Percentiles rank a stretch among this genome's conserved stretches.
These are phyloP conservation scores for Pestalotiopsis sp. DNA, from an alignment of 2,329 filamentous ascomycete species.

Conservation along the genomic window DNA sequence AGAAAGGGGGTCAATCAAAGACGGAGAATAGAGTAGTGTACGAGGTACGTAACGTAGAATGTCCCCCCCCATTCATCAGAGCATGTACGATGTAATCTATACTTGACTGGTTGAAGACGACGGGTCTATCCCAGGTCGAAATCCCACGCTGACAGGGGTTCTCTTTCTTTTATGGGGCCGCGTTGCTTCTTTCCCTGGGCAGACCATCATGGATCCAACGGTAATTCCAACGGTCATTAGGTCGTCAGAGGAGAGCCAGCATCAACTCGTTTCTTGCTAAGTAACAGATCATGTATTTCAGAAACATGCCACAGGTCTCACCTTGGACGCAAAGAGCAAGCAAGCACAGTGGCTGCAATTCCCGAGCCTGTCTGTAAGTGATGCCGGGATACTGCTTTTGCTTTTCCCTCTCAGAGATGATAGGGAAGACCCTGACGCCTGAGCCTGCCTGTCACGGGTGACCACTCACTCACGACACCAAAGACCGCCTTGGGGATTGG, in stretches of 20 bases:
- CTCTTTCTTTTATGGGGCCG: not conserved
- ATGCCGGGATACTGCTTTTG: not conserved
- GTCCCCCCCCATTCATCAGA: not conserved
- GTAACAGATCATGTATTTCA: not conserved
- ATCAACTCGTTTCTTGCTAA: not conserved
- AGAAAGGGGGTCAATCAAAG: not conserved
- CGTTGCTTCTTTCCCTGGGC: not conserved
- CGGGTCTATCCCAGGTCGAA: not conserved
- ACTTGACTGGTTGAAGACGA: not conserved
- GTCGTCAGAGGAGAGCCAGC: not conserved
- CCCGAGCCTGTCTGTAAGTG: not conserved
- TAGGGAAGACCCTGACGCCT: not conserved
- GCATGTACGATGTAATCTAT: not conserved
- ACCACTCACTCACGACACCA: not conserved
- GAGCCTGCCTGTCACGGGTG: not conserved
- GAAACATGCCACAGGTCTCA: not conserved
- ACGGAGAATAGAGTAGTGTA: not conserved
- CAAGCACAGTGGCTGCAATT: too few relatives aligned
- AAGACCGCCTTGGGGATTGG: not conserved
- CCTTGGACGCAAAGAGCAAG: not conserved
- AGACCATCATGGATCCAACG: not conserved
- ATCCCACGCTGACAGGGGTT: not conserved
- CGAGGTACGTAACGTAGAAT: not conserved
- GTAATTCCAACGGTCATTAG: slow-evolving; percentile 3
- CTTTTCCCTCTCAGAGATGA: not conserved